These are phyloP conservation scores for Diphasiastrum complanatum DNA, from an alignment of 83 land plant genomes.

Conservation along the genomic window DNA sequence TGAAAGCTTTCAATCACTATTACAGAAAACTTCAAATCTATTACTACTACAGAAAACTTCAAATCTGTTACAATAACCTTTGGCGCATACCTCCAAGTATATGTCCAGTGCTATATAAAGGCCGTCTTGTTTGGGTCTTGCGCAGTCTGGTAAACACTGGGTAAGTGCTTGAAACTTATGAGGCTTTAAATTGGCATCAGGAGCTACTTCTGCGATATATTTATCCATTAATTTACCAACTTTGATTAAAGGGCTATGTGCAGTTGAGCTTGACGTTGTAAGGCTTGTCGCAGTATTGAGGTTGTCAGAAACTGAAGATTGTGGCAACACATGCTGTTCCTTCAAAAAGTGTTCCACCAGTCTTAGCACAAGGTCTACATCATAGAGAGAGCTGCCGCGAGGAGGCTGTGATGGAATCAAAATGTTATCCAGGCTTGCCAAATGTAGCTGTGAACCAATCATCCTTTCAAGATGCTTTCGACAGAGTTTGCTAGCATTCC, in stretches of 20 bases:
- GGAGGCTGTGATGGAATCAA: slow-evolving; percentile 47
- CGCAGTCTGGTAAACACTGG: slow-evolving; percentile 43
- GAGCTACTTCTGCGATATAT: slow-evolving; percentile 62
- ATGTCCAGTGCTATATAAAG: slow-evolving; percentile 50
- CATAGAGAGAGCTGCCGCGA: slow-evolving; percentile 41
- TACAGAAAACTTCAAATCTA: too few relatives aligned
- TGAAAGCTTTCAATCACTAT: too few relatives aligned
- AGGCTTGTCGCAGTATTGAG: not conserved
- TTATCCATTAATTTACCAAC: slow-evolving; percentile 42
- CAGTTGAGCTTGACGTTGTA: not conserved
- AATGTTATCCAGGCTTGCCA: slow-evolving; percentile 55
- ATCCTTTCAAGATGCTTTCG: slow-evolving; percentile 45
- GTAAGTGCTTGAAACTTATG: slow-evolving; percentile 41
- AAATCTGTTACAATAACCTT: not conserved
- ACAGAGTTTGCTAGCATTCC: slow-evolving; percentile 35
- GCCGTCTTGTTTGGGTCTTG: slow-evolving; percentile 47
- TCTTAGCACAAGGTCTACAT: slow-evolving; percentile 56
- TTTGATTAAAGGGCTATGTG: slow-evolving; percentile 22
- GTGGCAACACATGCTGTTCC: slow-evolving; percentile 6
- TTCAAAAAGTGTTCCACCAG: slow-evolving; percentile 39
- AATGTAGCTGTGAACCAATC: slow-evolving; percentile 58
- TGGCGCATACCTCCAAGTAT: slow-evolving; percentile 51
- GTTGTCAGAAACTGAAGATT: slow-evolving; percentile 5
- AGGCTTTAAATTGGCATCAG: slow-evolving; percentile 54
- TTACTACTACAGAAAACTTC: not conserved